Conservation (phyloP, 1,139 yeast genomes). For the Debaryomyces subglobosus region DNA sequence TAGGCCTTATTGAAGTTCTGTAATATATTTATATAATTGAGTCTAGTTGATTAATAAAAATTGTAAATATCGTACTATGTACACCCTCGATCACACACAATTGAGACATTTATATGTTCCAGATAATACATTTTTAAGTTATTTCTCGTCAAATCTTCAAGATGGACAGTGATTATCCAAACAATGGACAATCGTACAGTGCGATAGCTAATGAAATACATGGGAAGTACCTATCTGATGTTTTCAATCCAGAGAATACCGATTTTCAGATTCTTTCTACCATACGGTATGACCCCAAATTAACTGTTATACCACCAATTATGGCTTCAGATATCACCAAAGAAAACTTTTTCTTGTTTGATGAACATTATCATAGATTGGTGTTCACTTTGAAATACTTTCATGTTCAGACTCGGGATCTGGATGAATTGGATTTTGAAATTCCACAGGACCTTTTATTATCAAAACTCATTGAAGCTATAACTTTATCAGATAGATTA, state of each 20-base stretch:
- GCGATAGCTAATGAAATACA: constrained; percentile 16
- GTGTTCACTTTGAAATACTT: constrained; percentile 59
- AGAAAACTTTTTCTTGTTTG: constrained; percentile 59
- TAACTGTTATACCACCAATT: constrained; percentile 33
- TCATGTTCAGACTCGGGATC: constrained; percentile 24
- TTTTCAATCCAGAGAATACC: constrained; percentile 22
- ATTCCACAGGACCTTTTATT: constrained; percentile 48
- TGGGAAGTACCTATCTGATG: constrained; percentile 21
- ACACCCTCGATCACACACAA: constrained; percentile 4
- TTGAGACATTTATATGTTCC: neutral
- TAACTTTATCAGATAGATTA: constrained; percentile 31
- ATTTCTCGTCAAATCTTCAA: neutral
- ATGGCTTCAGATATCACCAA: constrained; percentile 28
- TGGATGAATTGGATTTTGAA: constrained; percentile 26
- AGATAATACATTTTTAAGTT: neutral
- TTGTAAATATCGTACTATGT: constrained; percentile 1
- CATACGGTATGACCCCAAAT: constrained; percentile 69
- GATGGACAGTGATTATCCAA: neutral
- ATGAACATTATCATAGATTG: constrained; percentile 65
- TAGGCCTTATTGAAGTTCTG: constrained; percentile 64
- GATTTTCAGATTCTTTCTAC: constrained; percentile 66
- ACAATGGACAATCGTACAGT: constrained; percentile 7
- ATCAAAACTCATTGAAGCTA: constrained; percentile 46
- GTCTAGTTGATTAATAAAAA: constrained; percentile 5
- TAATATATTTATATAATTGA: constrained; percentile 7